Base-by-base conservation (phyloP, 1,284 basidiomycete genomes). In the Austroboletus novae-zelandiae region DNA sequence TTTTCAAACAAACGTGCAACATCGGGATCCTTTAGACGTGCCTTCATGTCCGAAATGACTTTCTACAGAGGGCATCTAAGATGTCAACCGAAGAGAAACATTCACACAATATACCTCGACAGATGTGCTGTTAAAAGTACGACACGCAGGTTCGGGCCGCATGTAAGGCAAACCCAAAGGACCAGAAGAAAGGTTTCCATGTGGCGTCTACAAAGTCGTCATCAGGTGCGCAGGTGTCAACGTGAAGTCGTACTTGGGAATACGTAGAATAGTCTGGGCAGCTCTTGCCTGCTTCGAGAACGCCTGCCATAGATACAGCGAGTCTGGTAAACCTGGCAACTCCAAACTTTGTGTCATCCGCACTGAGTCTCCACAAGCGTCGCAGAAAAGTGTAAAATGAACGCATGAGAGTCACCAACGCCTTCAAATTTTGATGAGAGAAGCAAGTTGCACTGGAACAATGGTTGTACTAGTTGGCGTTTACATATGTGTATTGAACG, bases 1-100 rank as follows among this genome's bases (percentile, higher is more conserved):
- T 89, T 89, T 65, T 88, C 86, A 56, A 89, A 89, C 29, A 89
- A 61, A 49, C 84, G 76, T 17, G 86, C 87, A 48, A 89, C 58
- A 59, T 89, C 86, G 1, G 86, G 84, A 61, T 89, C 84, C 62
- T 81, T 86, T 39, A 89, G 67, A 43, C 83, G 74, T 20, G 71
- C 66, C 41, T 80, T 88, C 84, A 89, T 85, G 59, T 89, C 83
- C 27, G 57, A 60, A 40, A 88, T 83, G 14, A 88, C 84, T 73
- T 79, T 76, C 84, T 87, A 45, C 27, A 27, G 36, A 35, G 35
- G 17, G 15, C 23, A 29, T 40, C 36, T 56, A 13, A 48, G 23
- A 40, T 15, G 8, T 40, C 8, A 18, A 43, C 18, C 39, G 15
- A 17, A 51, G 36, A 40, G 32, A 52, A 51, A 25, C 40, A 17